Evolutionary conservation across 2,329 filamentous ascomycete genomes (phyloP), one percentile per base, ranked within the genome.

Genomic region (Mycosphaerella sp.): DNA sequence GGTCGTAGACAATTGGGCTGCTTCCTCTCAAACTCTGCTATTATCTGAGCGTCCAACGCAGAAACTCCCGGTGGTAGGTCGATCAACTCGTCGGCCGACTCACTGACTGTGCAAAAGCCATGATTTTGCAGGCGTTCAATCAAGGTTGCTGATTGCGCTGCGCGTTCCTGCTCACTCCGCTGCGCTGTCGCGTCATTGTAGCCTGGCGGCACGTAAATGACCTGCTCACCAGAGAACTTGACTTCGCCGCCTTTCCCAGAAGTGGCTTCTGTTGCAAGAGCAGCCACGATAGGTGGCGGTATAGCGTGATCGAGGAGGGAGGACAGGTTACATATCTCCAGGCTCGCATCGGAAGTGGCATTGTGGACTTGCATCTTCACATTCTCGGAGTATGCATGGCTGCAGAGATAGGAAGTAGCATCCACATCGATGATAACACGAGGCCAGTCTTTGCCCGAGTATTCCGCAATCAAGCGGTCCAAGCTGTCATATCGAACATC

Each of bases 391-490:
- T 56, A 54, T 0, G 28, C 42, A 30, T 56, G 50, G 32, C 55
- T 56, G 51, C 55, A 57, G 12, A 59, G 53, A 28, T 54, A 56
- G 2, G 55, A 55, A 12, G 49, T 53, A 4, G 51, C 42, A 17
- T 56, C 57, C 3, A 59, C 53, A 44, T 56, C 55, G 17, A 59
- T 54, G 10, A 57, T 53, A 10, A 56, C 56, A 3, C 56, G 52
- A 9, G 56, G 55, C 57, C 57, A 59, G 41, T 59, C 53, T 21
- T 45, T 50, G 8, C 53, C 51, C 10, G 57, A 52, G 28, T 56
- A 55, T 5, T 54, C 42, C 13, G 54, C 53, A 36, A 59, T 53
- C 50, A 55, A 49, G 13, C 53, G 56, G 21, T 58, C 44, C n/a
- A 59, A 21, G 36, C 55, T 53, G 14, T 54, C 45, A 40, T 47